phyloP scores from a whole-genome alignment of 371 early-diverging fungal species.

The Chytridium lagenaria region DNA sequence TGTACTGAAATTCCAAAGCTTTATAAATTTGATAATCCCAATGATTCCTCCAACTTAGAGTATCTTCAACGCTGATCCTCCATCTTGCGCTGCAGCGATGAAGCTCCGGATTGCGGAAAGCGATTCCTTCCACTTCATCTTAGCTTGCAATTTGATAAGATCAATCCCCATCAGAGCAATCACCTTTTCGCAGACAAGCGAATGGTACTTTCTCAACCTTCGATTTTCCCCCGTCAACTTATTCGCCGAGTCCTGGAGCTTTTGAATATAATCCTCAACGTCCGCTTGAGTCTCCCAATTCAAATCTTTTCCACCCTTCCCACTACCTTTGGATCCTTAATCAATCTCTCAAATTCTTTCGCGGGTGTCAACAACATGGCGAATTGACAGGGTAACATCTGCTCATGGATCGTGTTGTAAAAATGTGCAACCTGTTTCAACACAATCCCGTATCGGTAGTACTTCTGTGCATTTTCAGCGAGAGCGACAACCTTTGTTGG shows the following conservation, averaged over 20 bases:
- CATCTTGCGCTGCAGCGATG: conserved; percentile 42
- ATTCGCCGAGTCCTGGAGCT: conserved; percentile 49
- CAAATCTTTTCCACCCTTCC: conserved; percentile 30
- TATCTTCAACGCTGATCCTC: conserved; percentile 41
- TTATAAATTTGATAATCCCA: conserved; percentile 65
- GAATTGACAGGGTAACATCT: conserved; percentile 60
- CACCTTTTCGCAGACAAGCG: conserved; percentile 44
- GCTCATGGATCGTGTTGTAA: conserved; percentile 65
- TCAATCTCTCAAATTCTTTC: conserved; percentile 55
- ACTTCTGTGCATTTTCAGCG: conserved; percentile 48
- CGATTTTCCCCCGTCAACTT: conserved; percentile 52
- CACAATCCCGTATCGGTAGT: conserved; percentile 53
- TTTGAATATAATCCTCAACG: conserved; percentile 53
- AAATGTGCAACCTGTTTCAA: conserved; percentile 64
- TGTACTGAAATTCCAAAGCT: conserved; percentile 56
- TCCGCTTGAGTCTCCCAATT: conserved; percentile 45
- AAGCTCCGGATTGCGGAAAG: conserved; percentile 47
- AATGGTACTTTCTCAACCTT: conserved; percentile 50
- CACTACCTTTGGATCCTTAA: conserved; percentile 46
- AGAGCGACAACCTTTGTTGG: conserved; percentile 47
- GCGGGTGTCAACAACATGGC: conserved; percentile 57
- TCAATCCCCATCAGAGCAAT: conserved; percentile 46
- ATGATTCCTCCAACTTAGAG: conserved; percentile 57
- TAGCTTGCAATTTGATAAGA: conserved; percentile 51
- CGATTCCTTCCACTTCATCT: conserved; percentile 56